Conservation (phyloP, 2,329 filamentous ascomycete genomes). For the Fusarium torulosum region DNA sequence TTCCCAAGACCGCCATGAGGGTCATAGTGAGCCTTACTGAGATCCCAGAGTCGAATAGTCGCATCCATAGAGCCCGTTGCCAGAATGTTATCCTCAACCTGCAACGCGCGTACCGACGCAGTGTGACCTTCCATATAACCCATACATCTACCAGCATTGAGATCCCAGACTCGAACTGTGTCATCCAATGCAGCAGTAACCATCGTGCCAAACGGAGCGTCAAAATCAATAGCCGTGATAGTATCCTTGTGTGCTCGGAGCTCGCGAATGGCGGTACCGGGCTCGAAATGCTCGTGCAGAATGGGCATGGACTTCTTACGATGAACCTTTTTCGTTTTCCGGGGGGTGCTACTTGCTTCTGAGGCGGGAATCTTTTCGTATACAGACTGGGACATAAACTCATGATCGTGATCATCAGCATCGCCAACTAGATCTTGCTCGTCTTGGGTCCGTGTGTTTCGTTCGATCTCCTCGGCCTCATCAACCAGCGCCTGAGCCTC, state of each 20-base stretch:
- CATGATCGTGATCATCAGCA: constrained; percentile 61
- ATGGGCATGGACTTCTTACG: constrained; percentile 91
- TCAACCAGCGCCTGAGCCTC: constrained; percentile 70
- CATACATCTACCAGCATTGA: constrained; percentile 93
- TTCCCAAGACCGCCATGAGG: constrained; percentile 74
- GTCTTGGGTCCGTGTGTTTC: constrained; percentile 64
- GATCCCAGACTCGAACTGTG: constrained; percentile 94
- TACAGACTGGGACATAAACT: constrained; percentile 97
- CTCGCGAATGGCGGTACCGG: constrained; percentile 88
- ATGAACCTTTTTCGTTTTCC: constrained; percentile 65
- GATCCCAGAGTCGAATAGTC: constrained; percentile 93
- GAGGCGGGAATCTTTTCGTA: constrained; percentile 87
- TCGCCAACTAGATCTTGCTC: constrained; percentile 67
- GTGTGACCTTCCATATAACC: constrained; percentile 93
- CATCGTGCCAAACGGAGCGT: constrained; percentile 96
- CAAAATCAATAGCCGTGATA: constrained; percentile 93
- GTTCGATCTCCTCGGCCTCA: constrained; percentile 68
- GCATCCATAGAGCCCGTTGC: constrained; percentile 96
- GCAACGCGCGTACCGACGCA: constrained; percentile 90
- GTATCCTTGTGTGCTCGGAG: constrained; percentile 88
- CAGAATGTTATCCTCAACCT: constrained; percentile 95
- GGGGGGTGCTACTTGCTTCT: constrained; percentile 59
- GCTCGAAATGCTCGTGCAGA: constrained; percentile 93
- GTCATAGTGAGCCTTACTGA: constrained; percentile 88
- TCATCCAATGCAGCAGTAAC: constrained; percentile 94